phyloP scores from a whole-genome alignment of 1,284 basidiomycete species.

The Moniliophthora roreri region DNA sequence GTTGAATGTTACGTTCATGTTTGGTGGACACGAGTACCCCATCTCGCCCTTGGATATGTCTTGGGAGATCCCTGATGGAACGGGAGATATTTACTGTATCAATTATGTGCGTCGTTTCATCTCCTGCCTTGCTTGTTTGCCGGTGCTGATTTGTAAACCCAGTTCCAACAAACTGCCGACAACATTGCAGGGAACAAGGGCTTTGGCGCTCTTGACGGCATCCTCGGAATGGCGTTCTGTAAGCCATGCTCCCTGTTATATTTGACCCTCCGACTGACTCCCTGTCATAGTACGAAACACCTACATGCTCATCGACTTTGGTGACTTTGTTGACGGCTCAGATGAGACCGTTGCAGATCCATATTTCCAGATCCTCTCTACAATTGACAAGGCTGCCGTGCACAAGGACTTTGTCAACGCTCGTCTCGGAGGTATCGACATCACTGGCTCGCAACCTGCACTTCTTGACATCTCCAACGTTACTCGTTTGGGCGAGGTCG shows the following conservation, averaged over 20 bases:
- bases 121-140: not conserved
- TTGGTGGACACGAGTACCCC: not conserved
- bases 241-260: not conserved
- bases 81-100: not conserved
- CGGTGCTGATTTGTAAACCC: not conserved
- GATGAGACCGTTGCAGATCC: not conserved
- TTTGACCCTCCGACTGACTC: not conserved
- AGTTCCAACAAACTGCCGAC: not conserved
- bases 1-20: constrained; percentile 1
- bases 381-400: not conserved
- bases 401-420: constrained; percentile 3
- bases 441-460: constrained; percentile 3
- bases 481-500: not conserved
- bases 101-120: not conserved
- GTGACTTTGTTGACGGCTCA: constrained; percentile 4
- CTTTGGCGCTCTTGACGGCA: constrained; percentile 1
- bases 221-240: constrained; percentile 3
- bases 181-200: not conserved
- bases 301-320: constrained; percentile 5
- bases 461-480: constrained; percentile 1
- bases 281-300: not conserved
- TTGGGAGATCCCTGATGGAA: not conserved
- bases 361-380: not conserved
- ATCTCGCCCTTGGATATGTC: not conserved
- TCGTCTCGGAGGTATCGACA: not conserved